These are phyloP conservation scores for Angomonas deanei DNA, from an alignment of 208 protist species.

Conservation along the genomic window DNA sequence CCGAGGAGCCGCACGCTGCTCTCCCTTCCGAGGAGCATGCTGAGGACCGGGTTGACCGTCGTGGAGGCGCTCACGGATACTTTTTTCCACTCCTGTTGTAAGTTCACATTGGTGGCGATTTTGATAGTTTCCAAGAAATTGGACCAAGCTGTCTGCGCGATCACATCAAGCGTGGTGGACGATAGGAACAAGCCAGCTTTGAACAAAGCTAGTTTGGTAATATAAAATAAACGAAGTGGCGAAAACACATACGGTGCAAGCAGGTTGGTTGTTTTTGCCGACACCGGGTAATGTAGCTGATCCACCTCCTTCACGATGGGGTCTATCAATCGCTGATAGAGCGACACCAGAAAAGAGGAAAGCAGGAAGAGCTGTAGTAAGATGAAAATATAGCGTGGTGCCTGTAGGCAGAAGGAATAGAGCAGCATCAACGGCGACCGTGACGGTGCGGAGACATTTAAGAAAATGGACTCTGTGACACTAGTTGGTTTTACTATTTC, in stretches of 20 bases:
- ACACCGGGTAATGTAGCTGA: not conserved
- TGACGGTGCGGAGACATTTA: not conserved
- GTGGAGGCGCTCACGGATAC: not conserved
- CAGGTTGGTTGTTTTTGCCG: not conserved
- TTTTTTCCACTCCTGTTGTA: not conserved
- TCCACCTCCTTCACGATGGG: not conserved
- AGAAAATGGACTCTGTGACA: not conserved
- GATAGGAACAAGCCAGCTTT: too few relatives aligned
- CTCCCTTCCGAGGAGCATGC: not conserved
- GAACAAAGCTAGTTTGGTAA: too few relatives aligned
- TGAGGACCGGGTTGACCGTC: not conserved
- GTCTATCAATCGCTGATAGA: not conserved
- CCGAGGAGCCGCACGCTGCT: not conserved
- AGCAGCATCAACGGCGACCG: not conserved
- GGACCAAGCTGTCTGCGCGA: not conserved
- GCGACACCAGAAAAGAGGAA: not conserved
- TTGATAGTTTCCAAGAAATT: not conserved
- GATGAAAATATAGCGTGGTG: not conserved
- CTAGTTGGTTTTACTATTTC: not conserved
- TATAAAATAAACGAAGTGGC: not conserved
- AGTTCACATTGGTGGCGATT: not conserved
- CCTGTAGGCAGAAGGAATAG: not conserved
- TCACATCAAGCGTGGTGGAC: too few relatives aligned
- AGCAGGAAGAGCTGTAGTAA: not conserved
- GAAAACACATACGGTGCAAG: too few relatives aligned